These are phyloP conservation scores for Odontarrhena argentea DNA, from an alignment of 345 rosid genomes.

Conservation along the genomic window DNA sequence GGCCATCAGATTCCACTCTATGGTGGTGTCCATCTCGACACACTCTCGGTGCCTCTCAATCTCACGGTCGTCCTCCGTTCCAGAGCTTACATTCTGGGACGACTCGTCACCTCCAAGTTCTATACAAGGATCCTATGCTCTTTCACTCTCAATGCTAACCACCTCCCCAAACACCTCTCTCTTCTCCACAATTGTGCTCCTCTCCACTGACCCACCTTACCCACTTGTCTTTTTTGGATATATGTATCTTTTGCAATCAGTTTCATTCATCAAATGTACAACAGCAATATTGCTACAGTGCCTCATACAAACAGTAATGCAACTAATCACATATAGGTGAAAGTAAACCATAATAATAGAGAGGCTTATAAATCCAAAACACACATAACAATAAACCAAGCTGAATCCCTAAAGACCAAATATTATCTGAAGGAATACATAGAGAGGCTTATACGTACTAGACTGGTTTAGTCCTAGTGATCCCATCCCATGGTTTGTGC, in stretches of 20 bases:
- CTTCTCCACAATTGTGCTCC: conserved; percentile 34
- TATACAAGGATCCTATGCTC: conserved; percentile 57
- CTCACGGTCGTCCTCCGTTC: conserved; percentile 76
- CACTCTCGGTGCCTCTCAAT: conserved; percentile 63
- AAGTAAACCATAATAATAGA: too few species aligned
- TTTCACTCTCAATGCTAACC: conserved; percentile 55
- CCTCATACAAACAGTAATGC: too few species aligned
- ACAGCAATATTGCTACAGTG: background rate
- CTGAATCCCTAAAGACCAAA: too few species aligned
- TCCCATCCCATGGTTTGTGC: too few species aligned
- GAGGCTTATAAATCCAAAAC: too few species aligned
- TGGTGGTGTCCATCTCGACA: conserved; percentile 64
- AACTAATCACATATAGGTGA: too few species aligned
- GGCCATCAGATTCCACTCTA: conserved; percentile 83
- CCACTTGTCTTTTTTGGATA: conserved; percentile 13
- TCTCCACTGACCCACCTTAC: conserved; percentile 24
- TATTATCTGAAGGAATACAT: too few species aligned
- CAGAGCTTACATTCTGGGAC: conserved; percentile 79
- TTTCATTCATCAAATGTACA: conserved; percentile 8
- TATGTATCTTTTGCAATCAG: conserved; percentile 7
- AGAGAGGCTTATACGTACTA: too few species aligned
- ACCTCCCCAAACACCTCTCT: conserved; percentile 29
- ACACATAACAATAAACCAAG: too few species aligned
- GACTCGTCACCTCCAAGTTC: conserved; percentile 67
- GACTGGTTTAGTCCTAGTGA: too few species aligned